Base-by-base conservation (phyloP, 441 rosid genomes). In the Gossypium gossypioides region DNA sequence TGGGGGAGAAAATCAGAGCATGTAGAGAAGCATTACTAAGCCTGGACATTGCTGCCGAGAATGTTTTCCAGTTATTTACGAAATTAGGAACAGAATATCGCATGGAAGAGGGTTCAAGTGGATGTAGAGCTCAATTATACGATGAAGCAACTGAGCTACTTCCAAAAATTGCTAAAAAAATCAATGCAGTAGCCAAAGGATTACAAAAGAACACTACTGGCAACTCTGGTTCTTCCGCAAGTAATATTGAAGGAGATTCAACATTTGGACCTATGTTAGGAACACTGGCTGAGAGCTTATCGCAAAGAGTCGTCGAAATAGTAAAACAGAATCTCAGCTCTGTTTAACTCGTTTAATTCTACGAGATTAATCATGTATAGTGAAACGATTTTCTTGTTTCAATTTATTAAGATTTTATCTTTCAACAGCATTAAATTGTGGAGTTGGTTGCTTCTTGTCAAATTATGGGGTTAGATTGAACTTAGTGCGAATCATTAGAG, bases 1-100 rank as follows among this genome's bases (percentile, higher is more conserved):
- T 60, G 15, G 13, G 15, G 65, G 65, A 15, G 21, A 60, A 60
- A 29, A 60, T 60, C 5, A 29, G 44, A 29, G 44, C 65, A 60
- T 92, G 94, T 78, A 83, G 75, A 71, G 81, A 84, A 76, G 89
- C 92, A 64, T 71, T 88, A 27, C 75, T 74, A 19, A 58, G 40
- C 63, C 63, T 58, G 40, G 63, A 58, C 63, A 58, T 58, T 58
- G 63, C 63, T 25, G 40, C 63, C 63, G 40, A 58, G 18, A 58
- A 27, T 25, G 63, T 58, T 58, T 27, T 58, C 10, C 10, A 58
- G 37, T 25, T 58, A 25, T 58, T 58, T n/a, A n/a, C 63, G 19
- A 58, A 58, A 58, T 13, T 87, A 72, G 79, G 71, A 37, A 56
- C 74, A 15, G 60, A 18, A 68, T 67, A 29, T 72, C 78, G 84